Percentiles rank a stretch among this genome's conserved stretches.
These are phyloP conservation scores for Protomyces macrosporus DNA, from an alignment of 1,139 yeast genomes.

Conservation along the genomic window DNA sequence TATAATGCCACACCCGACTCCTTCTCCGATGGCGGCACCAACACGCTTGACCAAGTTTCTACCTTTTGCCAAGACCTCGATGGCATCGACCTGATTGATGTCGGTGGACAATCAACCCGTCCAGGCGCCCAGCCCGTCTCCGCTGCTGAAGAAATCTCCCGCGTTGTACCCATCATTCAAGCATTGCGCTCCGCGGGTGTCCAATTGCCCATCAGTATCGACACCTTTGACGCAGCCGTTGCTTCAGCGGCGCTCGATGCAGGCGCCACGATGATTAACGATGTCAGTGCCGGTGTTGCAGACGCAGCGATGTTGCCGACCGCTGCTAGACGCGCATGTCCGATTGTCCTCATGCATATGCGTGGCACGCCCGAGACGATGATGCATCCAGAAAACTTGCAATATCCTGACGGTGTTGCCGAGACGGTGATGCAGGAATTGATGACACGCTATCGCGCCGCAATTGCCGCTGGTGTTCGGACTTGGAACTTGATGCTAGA, in stretches of 20 bases:
- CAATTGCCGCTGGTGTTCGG: constrained; percentile 58
- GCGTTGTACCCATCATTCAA: constrained; percentile 67
- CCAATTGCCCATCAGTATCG: constrained; percentile 61
- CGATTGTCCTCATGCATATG: constrained; percentile 77
- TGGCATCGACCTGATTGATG: constrained; percentile 69
- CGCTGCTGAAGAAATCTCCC: constrained; percentile 47
- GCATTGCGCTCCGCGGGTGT: constrained; percentile 54
- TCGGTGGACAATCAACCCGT: constrained; percentile 90
- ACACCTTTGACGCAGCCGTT: constrained; percentile 72
- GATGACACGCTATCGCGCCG: constrained; percentile 51
- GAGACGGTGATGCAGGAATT: constrained; percentile 60
- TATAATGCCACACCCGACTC: constrained; percentile 91
- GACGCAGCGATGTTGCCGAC: constrained; percentile 63
- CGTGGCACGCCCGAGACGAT: constrained; percentile 78
- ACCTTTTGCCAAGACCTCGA: constrained; percentile 45
- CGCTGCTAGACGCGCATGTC: constrained; percentile 59
- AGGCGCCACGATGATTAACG: constrained; percentile 92
- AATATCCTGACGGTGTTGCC: constrained; percentile 35
- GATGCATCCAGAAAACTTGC: constrained; percentile 57
- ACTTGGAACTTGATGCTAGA: constrained; percentile 91
- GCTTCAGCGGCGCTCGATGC: constrained; percentile 62
- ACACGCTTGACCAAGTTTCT: constrained; percentile 40
- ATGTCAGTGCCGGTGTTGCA: constrained; percentile 73
- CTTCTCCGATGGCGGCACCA: constrained; percentile 79
- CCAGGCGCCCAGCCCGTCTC: constrained; percentile 67